phyloP scores from a whole-genome alignment of 352 stramenopile species.

The Pythium scleroteichum region DNA sequence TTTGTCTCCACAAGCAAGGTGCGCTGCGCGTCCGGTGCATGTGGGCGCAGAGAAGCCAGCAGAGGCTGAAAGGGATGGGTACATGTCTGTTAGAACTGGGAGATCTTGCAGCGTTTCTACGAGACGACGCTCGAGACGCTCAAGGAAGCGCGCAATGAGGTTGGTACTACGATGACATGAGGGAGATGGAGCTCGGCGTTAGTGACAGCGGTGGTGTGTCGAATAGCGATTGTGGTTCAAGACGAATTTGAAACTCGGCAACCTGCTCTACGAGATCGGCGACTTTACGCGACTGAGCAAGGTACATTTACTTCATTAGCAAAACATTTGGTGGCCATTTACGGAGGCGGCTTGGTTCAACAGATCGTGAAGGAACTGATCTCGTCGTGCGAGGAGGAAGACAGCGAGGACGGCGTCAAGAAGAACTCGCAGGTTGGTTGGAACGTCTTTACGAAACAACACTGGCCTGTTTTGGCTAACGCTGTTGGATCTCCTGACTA shows the following conservation, averaged over 20 bases:
- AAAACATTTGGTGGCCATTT: neutral
- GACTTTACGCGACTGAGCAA: slow-evolving; percentile 75
- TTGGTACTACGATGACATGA: no score
- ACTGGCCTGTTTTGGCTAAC: neutral
- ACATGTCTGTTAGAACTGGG: slow-evolving; percentile 59
- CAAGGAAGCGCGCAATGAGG: slow-evolving; percentile 82
- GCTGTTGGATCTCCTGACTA: slow-evolving; percentile 30
- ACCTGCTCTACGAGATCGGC: slow-evolving; percentile 88
- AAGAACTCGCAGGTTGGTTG: slow-evolving; percentile 69
- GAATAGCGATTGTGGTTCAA: slow-evolving; percentile 93
- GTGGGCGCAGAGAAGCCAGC: no score
- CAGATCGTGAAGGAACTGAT: slow-evolving; percentile 87
- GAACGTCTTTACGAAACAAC: neutral
- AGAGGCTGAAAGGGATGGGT: neutral
- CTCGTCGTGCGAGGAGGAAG: slow-evolving; percentile 80
- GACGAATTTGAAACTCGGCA: slow-evolving; percentile 94
- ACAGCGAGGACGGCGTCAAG: slow-evolving; percentile 83
- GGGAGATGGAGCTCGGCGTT: neutral
- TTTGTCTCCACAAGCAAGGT: slow-evolving; percentile 89
- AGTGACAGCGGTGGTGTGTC: neutral
- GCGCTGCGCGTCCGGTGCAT: slow-evolving; percentile 3
- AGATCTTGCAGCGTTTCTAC: slow-evolving; percentile 84
- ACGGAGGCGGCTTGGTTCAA: neutral
- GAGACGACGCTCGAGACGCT: slow-evolving; percentile 85
- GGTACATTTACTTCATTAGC: slow-evolving; percentile 25